phyloP scores from a whole-genome alignment of 495 filamentous ascomycete species.

The Xylaria longipes region DNA sequence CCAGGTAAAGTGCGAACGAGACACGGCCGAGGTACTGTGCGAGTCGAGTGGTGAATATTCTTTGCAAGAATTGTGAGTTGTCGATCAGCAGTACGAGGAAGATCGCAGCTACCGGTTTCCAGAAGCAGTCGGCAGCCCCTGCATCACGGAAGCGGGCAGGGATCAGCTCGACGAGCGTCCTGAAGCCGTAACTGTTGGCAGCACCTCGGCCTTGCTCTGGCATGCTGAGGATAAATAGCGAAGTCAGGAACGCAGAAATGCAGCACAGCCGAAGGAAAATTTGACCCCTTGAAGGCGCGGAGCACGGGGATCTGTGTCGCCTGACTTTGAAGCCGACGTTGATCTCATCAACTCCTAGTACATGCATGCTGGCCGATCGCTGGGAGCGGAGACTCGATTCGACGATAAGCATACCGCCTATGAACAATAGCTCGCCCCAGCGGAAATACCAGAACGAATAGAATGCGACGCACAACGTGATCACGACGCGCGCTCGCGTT shows the following conservation, averaged over 20 bases:
- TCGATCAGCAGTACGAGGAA: slow-evolving; percentile 62
- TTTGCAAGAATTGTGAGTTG: slow-evolving; percentile 50
- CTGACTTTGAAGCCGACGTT: background rate
- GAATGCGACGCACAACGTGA: slow-evolving; percentile 11
- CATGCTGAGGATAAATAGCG: slow-evolving; percentile 29
- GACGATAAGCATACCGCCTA: slow-evolving; percentile 23
- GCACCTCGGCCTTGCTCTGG: slow-evolving; percentile 20
- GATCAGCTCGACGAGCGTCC: slow-evolving; percentile 55
- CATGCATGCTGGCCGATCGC: background rate
- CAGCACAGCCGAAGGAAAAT: background rate
- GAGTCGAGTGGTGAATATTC: slow-evolving; percentile 62
- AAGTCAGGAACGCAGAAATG: slow-evolving; percentile 3
- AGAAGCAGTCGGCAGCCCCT: slow-evolving; percentile 59
- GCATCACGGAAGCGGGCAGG: slow-evolving; percentile 51
- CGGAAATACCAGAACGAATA: slow-evolving; percentile 24
- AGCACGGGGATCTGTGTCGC: background rate
- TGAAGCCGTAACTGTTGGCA: slow-evolving; percentile 34
- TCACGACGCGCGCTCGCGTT: slow-evolving; percentile 35
- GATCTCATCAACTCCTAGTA: background rate
- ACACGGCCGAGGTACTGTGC: slow-evolving; percentile 71
- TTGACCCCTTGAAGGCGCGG: no score
- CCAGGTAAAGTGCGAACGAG: slow-evolving; percentile 69
- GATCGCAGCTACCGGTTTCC: slow-evolving; percentile 57
- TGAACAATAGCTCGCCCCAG: slow-evolving; percentile 28
- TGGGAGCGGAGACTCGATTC: slow-evolving; percentile 16